Conservation (phyloP, 1,284 basidiomycete genomes). For the Heterobasidion occidentale region DNA sequence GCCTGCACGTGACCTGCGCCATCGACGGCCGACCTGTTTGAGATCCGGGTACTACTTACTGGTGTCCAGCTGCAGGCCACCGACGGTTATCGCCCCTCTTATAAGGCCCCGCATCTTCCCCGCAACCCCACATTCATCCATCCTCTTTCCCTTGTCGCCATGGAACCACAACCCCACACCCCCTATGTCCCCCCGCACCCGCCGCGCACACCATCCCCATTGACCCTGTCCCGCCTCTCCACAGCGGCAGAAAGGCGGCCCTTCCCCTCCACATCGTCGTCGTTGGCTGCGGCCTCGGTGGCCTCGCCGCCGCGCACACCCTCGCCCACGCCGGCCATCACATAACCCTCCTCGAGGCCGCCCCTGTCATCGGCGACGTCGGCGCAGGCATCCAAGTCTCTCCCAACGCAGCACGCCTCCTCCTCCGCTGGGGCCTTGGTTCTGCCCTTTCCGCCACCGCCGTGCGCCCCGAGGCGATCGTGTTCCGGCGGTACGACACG, state of each 20-base stretch:
- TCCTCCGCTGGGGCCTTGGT: slow-evolving; percentile 35
- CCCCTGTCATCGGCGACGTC: slow-evolving; percentile 34
- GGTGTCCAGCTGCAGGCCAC: too few species aligned
- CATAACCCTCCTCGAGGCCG: slow-evolving; percentile 36
- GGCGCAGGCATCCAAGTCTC: slow-evolving; percentile 46
- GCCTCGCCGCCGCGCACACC: slow-evolving; percentile 35
- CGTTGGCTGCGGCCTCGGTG: slow-evolving; percentile 41
- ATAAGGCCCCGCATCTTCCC: too few species aligned
- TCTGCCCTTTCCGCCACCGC: slow-evolving; percentile 24
- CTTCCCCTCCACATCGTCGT: slow-evolving; percentile 33
- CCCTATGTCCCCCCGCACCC: neutral
- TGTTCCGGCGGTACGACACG: slow-evolving; percentile 30
- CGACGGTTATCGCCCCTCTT: too few species aligned
- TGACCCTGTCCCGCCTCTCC: slow-evolving; percentile 13
- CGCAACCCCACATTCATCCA: too few species aligned
- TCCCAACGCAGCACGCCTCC: slow-evolving; percentile 34
- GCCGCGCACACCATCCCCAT: slow-evolving; percentile 5
- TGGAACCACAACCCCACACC: neutral
- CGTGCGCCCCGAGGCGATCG: slow-evolving; percentile 33
- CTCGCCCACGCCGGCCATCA: slow-evolving; percentile 37
- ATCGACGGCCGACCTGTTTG: too few species aligned
- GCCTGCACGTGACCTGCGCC: too few species aligned
- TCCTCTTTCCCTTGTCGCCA: neutral
- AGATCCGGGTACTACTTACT: too few species aligned
- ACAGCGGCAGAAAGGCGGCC: slow-evolving; percentile 22